A percentile compares a stretch with the other conserved stretches of the same genome.
These are phyloP conservation scores for Paraphoma chrysanthemicola DNA, from an alignment of 2,329 filamentous ascomycete species.

Conservation along the genomic window DNA sequence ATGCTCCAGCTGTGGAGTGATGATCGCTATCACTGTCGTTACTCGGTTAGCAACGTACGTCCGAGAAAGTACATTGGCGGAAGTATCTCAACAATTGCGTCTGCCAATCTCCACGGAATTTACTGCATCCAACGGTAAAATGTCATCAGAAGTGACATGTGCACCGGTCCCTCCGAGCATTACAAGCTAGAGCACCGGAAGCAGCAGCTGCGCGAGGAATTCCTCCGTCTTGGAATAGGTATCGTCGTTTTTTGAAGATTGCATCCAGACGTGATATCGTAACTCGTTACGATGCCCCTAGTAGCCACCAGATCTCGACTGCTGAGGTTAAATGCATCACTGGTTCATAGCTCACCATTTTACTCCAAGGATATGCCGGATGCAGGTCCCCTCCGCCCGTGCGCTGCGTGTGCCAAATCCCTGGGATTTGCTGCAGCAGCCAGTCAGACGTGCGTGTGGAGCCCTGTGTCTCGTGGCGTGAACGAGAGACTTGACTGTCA, in stretches of 20 bases:
- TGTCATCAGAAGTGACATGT: conserved; percentile 1
- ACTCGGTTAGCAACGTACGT: neutral
- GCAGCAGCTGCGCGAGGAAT: neutral
- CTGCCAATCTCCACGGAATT: neutral
- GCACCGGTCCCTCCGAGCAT: neutral
- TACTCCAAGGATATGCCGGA: conserved; percentile 13
- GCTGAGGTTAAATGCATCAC: neutral
- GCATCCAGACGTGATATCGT: neutral
- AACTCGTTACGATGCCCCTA: neutral
- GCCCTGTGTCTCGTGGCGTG: conserved; percentile 18
- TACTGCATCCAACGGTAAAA: neutral
- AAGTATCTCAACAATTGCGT: neutral
- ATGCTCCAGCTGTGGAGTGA: neutral
- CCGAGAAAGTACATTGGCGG: conserved; percentile 1
- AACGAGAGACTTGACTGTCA: neutral
- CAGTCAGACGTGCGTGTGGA: conserved; percentile 14
- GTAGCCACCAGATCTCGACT: neutral
- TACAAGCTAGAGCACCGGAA: neutral
- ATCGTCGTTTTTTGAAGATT: neutral
- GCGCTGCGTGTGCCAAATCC: conserved; percentile 11
- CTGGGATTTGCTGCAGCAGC: conserved; percentile 8
- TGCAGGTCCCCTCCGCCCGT: conserved; percentile 25
- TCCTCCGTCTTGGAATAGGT: conserved; percentile 1
- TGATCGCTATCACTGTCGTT: neutral
- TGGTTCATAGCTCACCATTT: neutral